Percentiles rank a stretch among this genome's conserved stretches.
Evolutionary conservation across 257 asterid genomes (phyloP).

Genomic region (Capsicum rhomboideum): DNA sequence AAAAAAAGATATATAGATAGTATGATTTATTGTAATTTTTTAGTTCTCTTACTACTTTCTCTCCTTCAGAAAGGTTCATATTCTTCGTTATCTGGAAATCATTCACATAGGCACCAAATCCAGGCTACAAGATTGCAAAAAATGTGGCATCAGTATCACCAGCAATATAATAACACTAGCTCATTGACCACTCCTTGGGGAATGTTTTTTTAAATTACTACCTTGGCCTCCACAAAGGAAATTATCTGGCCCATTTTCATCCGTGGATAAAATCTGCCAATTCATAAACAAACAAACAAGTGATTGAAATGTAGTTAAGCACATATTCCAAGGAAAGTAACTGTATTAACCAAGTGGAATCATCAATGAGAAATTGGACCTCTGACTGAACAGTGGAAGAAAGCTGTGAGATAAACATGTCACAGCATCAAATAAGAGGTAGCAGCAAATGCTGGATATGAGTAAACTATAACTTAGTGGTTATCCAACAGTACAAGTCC

Average conservation of each 20-base stretch:
- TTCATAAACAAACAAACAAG: not conserved
- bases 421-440: not conserved
- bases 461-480: not conserved
- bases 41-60: slow-evolving; percentile 49
- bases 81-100: slow-evolving; percentile 66
- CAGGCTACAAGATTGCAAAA: slow-evolving; percentile 56
- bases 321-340: not conserved
- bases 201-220: slow-evolving; percentile 4
- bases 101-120: slow-evolving; percentile 61
- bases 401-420: not conserved
- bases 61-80: slow-evolving; percentile 37
- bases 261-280: slow-evolving; percentile 74
- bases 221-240: slow-evolving; percentile 65
- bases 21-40: not conserved
- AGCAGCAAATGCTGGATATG: not conserved
- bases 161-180: not conserved
- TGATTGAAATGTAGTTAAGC: not conserved
- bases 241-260: slow-evolving; percentile 64
- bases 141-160: slow-evolving; percentile 5
- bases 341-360: not conserved
- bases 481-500: not conserved
- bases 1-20: not conserved
- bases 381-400: not conserved
- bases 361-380: not conserved
- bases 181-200: not conserved